phyloP scores from a whole-genome alignment of 352 stramenopile species.

The Pythium oligandrum region DNA sequence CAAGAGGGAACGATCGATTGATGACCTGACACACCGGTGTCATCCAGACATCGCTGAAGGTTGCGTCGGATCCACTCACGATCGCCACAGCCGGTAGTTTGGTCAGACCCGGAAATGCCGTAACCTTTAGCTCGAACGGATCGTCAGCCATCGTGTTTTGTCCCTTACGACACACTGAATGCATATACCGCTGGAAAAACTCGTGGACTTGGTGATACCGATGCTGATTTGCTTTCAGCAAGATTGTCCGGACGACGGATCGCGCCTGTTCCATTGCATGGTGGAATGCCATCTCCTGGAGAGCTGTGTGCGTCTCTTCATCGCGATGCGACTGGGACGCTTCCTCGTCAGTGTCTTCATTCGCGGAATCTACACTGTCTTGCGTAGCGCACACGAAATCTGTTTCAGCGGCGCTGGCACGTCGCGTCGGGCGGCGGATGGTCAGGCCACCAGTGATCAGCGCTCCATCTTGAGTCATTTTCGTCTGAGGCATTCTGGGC shows the following conservation, averaged over 20 bases:
- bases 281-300: constrained; percentile 66
- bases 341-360: no score
- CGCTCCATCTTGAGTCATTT: no score
- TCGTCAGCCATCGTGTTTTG: neutral
- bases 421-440: no score
- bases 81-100: constrained; percentile 37
- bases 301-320: constrained; percentile 12
- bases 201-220: constrained; percentile 58
- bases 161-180: neutral
- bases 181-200: constrained; percentile 59
- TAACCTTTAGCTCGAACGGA: constrained; percentile 5
- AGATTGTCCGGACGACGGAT: constrained; percentile 44
- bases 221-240: constrained; percentile 59
- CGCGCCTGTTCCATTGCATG: constrained; percentile 53
- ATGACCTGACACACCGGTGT: constrained; percentile 59
- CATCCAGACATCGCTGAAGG: constrained; percentile 75
- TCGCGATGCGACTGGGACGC: neutral
- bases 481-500: no score
- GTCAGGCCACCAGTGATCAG: no score
- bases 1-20: constrained; percentile 63
- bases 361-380: no score
- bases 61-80: constrained; percentile 64
- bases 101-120: constrained; percentile 16
- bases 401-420: no score
- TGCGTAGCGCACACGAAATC: no score